These are phyloP conservation scores for Sporodiniella umbellata DNA, from an alignment of 371 early-diverging fungal species.

Conservation along the genomic window DNA sequence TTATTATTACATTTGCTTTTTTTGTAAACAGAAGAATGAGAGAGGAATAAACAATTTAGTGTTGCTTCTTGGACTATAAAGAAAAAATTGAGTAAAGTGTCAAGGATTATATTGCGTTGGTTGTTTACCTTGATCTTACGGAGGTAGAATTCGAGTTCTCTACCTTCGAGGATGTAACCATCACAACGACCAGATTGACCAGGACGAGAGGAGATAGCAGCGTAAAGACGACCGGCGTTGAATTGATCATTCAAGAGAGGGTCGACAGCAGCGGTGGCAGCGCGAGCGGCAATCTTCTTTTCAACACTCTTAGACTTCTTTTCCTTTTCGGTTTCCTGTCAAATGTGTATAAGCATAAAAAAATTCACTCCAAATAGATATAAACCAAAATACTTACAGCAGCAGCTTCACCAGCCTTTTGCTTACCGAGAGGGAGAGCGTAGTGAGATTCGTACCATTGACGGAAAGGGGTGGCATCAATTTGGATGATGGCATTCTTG, in stretches of 20 bases:
- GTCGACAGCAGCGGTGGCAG: conserved; percentile 83
- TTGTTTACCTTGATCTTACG: conserved; percentile 86
- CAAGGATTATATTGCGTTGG: no score
- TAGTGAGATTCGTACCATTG: conserved; percentile 98
- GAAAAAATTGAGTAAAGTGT: neutral
- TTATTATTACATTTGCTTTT: neutral
- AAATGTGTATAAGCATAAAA: conserved; percentile 29
- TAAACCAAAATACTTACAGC: conserved; percentile 25
- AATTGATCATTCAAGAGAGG: conserved; percentile 92
- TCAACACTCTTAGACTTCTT: conserved; percentile 88
- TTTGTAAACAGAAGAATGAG: conserved; percentile 2
- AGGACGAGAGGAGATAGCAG: conserved; percentile 96
- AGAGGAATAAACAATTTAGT: conserved; percentile 12
- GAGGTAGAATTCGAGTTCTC: conserved; percentile 97
- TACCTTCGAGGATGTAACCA: conserved; percentile 99
- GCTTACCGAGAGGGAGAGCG: conserved; percentile 84
- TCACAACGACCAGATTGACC: conserved; percentile 99
- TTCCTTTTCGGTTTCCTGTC: conserved; percentile 64
- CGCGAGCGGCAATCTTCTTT: conserved; percentile 87
- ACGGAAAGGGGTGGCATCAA: conserved; percentile 99
- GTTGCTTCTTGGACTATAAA: conserved; percentile 29
- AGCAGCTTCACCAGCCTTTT: conserved; percentile 67
- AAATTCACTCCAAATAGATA: neutral
- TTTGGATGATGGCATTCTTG: conserved; percentile 98
- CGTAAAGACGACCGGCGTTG: conserved; percentile 94